Evolutionary conservation across 2,329 filamentous ascomycete species (phyloP).

Genomic region (Ramularia endophylla): DNA sequence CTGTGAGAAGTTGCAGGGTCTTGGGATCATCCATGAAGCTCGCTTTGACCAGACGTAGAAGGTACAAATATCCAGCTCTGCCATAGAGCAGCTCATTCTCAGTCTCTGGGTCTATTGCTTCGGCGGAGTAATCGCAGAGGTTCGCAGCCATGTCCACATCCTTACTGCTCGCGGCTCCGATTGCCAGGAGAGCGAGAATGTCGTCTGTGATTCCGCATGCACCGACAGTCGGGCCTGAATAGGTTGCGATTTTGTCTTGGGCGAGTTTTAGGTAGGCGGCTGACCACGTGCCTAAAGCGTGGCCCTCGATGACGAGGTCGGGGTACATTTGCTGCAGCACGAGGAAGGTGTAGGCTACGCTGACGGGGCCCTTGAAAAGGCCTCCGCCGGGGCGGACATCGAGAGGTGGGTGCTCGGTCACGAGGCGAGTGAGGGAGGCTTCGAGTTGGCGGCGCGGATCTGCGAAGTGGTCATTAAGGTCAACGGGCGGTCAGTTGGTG

Average conservation of each 20-base stretch:
- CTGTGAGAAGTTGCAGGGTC: conserved; percentile 47
- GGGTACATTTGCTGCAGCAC: conserved; percentile 45
- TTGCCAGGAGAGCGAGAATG: conserved; percentile 45
- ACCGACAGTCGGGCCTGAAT: conserved; percentile 39
- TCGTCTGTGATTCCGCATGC: conserved; percentile 48
- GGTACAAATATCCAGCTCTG: conserved; percentile 61
- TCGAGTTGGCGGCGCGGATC: conserved; percentile 47
- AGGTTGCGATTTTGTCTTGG: conserved; percentile 45
- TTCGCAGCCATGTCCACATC: conserved; percentile 45
- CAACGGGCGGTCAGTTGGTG: neutral
- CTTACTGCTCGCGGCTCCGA: conserved; percentile 46
- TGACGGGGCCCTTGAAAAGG: conserved; percentile 46
- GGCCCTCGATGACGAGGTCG: conserved; percentile 41
- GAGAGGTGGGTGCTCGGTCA: conserved; percentile 43
- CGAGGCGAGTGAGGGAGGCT: conserved; percentile 44
- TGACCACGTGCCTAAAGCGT: conserved; percentile 44
- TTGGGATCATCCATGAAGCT: conserved; percentile 48
- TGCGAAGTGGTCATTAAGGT: conserved; percentile 10
- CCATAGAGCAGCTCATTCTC: conserved; percentile 62
- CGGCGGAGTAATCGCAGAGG: conserved; percentile 45
- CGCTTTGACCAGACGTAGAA: conserved; percentile 57
- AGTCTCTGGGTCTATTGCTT: conserved; percentile 42
- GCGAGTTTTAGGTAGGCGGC: conserved; percentile 47
- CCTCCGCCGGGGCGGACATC: conserved; percentile 42
- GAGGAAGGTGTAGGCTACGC: conserved; percentile 46